Evolutionary conservation across 768 basidiomycete species (phyloP), one percentile per base, ranked within the genome.

Genomic region (Daedalea quercina): DNA sequence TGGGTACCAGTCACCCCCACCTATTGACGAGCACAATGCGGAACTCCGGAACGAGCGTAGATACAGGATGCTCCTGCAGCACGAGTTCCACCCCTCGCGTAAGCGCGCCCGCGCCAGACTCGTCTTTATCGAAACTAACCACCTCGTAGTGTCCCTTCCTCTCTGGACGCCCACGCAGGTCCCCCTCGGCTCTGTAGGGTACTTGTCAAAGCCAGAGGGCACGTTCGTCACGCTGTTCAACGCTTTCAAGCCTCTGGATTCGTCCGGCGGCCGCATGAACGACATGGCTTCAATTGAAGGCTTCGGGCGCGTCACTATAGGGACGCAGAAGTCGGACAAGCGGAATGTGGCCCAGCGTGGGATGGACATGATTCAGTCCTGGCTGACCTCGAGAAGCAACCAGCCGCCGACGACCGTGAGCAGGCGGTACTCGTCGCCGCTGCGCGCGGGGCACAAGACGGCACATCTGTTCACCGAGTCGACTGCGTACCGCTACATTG

Each of bases 211-310:
- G 58, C 78, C 83, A 0, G 67, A 68, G 9, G 90, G 89, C 2
- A 67, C 70, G 43, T 93, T 93, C 57, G 68, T 87, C 53, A 83
- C 81, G 8, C 71, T 91, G 7, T 82, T 90, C 68, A 87, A 90
- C 64, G 78, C 84, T 1, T 76, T 81, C 63, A 69, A 76, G 48
- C 84, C 81, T 4, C 65, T 68, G 35, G 74, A 74, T 54, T 71
- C 79, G 7, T 63, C 68, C 1, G 70, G 75, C 22, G 75, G 73
- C 4, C 59, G 61, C 3, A 70, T 78, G 25, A 71, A 69, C 52
- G 67, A 62, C 25, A 66, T 90, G 50, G 80, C 85, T 1, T 80
- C 83, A 8, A 65, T 90, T 26, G 70, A 75, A 45, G 84, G 82
- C 0, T 88, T 84, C 62, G 87, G 87, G 13, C 70, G 70, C n/a